These are phyloP conservation scores for Fonsecaea pedrosoi DNA, from an alignment of 2,329 filamentous ascomycete genomes.

Conservation along the genomic window DNA sequence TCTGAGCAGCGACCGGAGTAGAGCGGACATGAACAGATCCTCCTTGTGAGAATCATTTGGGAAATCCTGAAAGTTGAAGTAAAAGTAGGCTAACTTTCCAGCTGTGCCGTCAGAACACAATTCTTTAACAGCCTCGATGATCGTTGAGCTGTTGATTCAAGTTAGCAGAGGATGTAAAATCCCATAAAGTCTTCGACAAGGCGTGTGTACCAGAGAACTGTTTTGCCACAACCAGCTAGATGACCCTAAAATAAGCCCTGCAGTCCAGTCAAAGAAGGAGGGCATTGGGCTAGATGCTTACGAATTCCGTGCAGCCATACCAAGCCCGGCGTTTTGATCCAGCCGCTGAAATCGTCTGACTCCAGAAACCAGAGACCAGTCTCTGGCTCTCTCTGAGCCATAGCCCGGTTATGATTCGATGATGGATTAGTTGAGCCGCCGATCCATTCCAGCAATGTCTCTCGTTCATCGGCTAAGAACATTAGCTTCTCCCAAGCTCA, in stretches of 20 bases:
- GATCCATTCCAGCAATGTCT: too few species aligned
- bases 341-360: too few species aligned
- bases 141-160: slow-evolving; percentile 11
- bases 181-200: slow-evolving; percentile 7
- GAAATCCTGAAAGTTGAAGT: slow-evolving; percentile 36
- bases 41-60: slow-evolving; percentile 25
- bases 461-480: too few species aligned
- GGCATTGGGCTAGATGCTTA: too few species aligned
- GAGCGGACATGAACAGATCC: slow-evolving; percentile 21
- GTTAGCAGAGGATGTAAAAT: slow-evolving; percentile 20
- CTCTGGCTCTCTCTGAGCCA: too few species aligned
- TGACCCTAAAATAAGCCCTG: not conserved
- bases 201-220: slow-evolving; percentile 25
- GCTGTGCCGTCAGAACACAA: slow-evolving; percentile 10
- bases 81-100: slow-evolving; percentile 26
- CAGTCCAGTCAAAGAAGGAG: not conserved
- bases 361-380: too few species aligned
- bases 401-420: too few species aligned
- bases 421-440: too few species aligned
- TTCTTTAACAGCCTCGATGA: slow-evolving; percentile 4
- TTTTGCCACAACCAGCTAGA: slow-evolving; percentile 30
- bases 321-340: too few species aligned
- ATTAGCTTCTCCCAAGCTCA: too few species aligned
- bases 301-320: too few species aligned
- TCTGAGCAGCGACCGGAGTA: not conserved